Evolutionary conservation across 2,329 filamentous ascomycete species (phyloP), one percentile per base, ranked within the genome.

Genomic region (Botrytis fragariae): DNA sequence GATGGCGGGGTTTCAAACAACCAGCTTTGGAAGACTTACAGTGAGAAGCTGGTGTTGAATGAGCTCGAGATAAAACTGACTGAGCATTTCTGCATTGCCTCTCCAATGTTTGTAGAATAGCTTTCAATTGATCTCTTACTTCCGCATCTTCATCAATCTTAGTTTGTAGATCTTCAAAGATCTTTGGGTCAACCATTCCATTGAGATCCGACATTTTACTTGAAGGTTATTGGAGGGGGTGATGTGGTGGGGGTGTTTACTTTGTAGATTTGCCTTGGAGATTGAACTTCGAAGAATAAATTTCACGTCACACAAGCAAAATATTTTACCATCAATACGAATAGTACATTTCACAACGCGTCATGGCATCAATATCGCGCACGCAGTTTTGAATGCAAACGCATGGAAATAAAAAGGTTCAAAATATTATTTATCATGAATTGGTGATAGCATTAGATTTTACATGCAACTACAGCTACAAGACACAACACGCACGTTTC

Each of bases 111-210:
- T 96, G 92, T 62, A 96, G 88, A 78, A 97, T 92, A 73, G 94
- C 90, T 76, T 91, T 89, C 73, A 99, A 88, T 79, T 93, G 90
- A 85, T 98, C 95, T 79, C 93, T 90, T 72, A 97, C 90, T 72
- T 88, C 86, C 14, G 89, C 87, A 81, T 98, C 96, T 82, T 97
- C 92, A 78, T 98, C 96, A 79, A 98, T 93, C 82, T 95, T 95
- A 74, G 88, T 85, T 83, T 98, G 95, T 75, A 99, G 90, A 78
- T 92, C 88, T 80, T 94, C 90, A 83, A 98, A 98, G 82, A 98
- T 93, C 65, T 71, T 87, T 74, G 93, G 91, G 82, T 97, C 91
- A 79, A 81, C 75, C 78, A 80, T 79, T 73, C 76, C 76, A 64
- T 71, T 74, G 37, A 67, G 37, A 72, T 73, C 73, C n/a, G 74